These are phyloP conservation scores for Neophaeococcomyces aloes DNA, from an alignment of 2,329 filamentous ascomycete species.

Conservation along the genomic window DNA sequence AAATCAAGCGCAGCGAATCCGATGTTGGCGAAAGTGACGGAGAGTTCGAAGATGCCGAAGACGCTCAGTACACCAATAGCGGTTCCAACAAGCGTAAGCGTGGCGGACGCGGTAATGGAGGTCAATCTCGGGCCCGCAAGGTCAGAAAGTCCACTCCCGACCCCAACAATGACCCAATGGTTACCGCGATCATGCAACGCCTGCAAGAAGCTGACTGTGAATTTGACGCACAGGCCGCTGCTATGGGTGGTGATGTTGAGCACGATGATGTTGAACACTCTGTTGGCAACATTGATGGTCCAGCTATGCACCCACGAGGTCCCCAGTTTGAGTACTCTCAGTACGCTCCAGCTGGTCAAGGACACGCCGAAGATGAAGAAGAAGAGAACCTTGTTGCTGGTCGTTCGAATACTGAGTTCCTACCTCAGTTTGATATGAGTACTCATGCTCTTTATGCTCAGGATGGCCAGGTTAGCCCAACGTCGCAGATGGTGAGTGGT, in stretches of 20 bases:
- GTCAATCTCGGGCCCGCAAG: neutral
- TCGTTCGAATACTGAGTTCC: neutral
- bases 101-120: neutral
- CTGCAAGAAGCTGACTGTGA: neutral
- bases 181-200: neutral
- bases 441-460: neutral
- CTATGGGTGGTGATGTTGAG: neutral
- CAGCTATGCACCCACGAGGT: neutral
- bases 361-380: conserved; percentile 8
- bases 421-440: neutral
- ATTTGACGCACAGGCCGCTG: conserved; percentile 1
- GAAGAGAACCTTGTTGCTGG: neutral
- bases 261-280: conserved; percentile 12
- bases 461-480: conserved; percentile 4
- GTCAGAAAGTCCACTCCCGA: neutral
- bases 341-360: neutral
- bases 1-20: conserved; percentile 9
- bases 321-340: neutral
- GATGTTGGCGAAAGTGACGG: conserved; percentile 9
- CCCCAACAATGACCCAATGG: conserved; percentile 9
- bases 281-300: conserved; percentile 7
- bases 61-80: conserved; percentile 5
- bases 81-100: neutral
- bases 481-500: neutral
- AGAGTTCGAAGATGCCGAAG: conserved; percentile 3